Conservation (phyloP, 768 basidiomycete species). For the Piloderma croceum region DNA sequence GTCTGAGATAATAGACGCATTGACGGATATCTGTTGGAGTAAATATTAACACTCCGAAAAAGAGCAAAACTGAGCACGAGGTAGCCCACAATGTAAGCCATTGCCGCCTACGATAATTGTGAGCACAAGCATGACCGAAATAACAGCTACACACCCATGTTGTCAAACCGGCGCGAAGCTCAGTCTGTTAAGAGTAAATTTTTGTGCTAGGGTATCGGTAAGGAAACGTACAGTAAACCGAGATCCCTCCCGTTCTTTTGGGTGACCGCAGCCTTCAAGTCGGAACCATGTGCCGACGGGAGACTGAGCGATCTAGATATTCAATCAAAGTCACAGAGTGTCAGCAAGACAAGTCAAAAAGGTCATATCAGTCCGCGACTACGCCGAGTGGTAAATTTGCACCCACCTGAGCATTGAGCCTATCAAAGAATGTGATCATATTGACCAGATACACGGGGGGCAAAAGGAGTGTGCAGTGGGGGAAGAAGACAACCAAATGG, state of each 20-base stretch:
- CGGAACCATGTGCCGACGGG: constrained; percentile 61
- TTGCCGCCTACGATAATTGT: constrained; percentile 49
- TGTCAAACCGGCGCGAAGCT: constrained; percentile 72
- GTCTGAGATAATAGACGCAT: constrained; percentile 70
- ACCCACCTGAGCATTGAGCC: constrained; percentile 36
- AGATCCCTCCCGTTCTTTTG: constrained; percentile 56
- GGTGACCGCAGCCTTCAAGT: constrained; percentile 65
- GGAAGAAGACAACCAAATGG: too few relatives aligned
- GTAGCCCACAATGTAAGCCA: constrained; percentile 72
- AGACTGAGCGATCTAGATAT: constrained; percentile 34
- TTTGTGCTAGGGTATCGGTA: constrained; percentile 1
- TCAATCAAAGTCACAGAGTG: not conserved
- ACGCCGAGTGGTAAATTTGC: not conserved
- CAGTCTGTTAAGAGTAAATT: constrained; percentile 56
- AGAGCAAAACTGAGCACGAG: not conserved
- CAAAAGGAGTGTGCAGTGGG: constrained; percentile 14
- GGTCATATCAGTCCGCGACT: too few relatives aligned
- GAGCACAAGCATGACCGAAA: constrained; percentile 2
- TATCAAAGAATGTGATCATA: constrained; percentile 37
- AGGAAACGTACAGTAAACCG: constrained; percentile 44
- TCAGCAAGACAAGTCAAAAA: too few relatives aligned
- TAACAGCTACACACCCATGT: constrained; percentile 59
- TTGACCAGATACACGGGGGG: constrained; percentile 8
- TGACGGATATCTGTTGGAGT: constrained; percentile 68
- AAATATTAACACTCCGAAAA: constrained; percentile 6